Percentiles rank a stretch among this genome's conserved stretches.
Evolutionary conservation across 805 yeast species (phyloP).

Genomic region (Diddensiella santjacobensis): DNA sequence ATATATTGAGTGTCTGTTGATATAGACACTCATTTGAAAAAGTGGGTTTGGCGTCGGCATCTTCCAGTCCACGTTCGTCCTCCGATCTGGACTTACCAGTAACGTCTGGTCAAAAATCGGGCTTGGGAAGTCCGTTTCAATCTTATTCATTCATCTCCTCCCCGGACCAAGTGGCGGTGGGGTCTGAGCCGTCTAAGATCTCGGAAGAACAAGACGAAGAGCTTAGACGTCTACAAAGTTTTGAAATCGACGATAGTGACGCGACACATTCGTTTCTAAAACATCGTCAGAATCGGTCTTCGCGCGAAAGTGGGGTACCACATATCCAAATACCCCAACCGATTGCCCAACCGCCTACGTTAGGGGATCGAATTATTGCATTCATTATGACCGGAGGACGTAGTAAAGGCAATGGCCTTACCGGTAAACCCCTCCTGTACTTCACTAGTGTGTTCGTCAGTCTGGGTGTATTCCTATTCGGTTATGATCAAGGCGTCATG

Average conservation of each 20-base stretch:
- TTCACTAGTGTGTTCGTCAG: constrained; percentile 43
- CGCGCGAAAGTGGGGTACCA: background rate
- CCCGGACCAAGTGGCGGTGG: background rate
- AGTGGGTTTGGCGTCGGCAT: background rate
- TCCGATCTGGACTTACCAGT: constrained; percentile 10
- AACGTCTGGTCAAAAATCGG: background rate
- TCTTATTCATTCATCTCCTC: background rate
- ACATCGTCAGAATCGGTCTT: background rate
- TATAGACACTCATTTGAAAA: no score
- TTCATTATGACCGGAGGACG: constrained; percentile 27
- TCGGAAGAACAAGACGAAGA: background rate
- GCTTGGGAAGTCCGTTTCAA: background rate
- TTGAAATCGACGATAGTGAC: constrained; percentile 12
- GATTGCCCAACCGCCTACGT: constrained; percentile 19
- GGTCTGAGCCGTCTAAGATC: background rate
- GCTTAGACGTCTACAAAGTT: background rate
- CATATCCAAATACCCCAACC: constrained; percentile 21
- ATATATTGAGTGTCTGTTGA: no score
- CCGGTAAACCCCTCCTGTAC: constrained; percentile 38
- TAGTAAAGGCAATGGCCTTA: constrained; percentile 19
- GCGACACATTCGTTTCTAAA: background rate
- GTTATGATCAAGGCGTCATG: constrained; percentile 88
- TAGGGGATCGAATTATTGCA: constrained; percentile 22
- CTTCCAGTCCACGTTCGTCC: background rate
- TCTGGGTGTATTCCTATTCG: constrained; percentile 60